Evolutionary conservation across 139 green algal species (phyloP), one percentile per base, ranked within the genome.

Genomic region (Gonium pectorale): DNA sequence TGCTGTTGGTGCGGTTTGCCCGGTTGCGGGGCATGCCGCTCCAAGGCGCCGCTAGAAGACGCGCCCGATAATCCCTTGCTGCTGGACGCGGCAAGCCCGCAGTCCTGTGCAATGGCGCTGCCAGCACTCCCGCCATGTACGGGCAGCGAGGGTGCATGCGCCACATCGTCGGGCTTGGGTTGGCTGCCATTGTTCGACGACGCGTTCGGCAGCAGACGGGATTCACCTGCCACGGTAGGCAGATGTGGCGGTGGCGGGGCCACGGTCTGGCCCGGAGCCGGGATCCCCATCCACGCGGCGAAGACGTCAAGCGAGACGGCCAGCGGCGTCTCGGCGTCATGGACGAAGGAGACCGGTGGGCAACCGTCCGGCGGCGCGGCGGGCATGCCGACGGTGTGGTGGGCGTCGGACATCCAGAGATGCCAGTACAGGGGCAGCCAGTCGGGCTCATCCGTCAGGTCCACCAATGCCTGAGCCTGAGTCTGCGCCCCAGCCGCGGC

Each of bases 401-500:
- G 15, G 17, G 43, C 2, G 31, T 83, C 77, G 7, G 77, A 83
- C 60, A 83, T 73, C 60, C 60, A 73, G 26, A 83, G 77, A 33
- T 83, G 77, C 77, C 77, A 83, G 31, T 83, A 83, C 19, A 83
- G 77, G 0, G 77, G 77, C 60, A 83, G 77, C 77, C 77, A 83
- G 33, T 83, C 77, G 17, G 77, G 62, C 43, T 83, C 62, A 26
- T 52, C 29, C 26, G 31, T n/a, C n/a, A n/a, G n/a, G n/a, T n/a
- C n/a, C n/a, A n/a, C n/a, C n/a, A n/a, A n/a, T n/a, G n/a, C n/a
- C n/a, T n/a, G n/a, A n/a, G n/a, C n/a, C n/a, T n/a, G n/a, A n/a
- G n/a, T n/a, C n/a, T n/a, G n/a, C n/a, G n/a, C n/a, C n/a, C n/a
- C n/a, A n/a, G n/a, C n/a, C n/a, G n/a, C n/a, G n/a, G 46, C 46